Conservation (phyloP, 2,329 filamentous ascomycete species). For the Cercospora zeina region DNA sequence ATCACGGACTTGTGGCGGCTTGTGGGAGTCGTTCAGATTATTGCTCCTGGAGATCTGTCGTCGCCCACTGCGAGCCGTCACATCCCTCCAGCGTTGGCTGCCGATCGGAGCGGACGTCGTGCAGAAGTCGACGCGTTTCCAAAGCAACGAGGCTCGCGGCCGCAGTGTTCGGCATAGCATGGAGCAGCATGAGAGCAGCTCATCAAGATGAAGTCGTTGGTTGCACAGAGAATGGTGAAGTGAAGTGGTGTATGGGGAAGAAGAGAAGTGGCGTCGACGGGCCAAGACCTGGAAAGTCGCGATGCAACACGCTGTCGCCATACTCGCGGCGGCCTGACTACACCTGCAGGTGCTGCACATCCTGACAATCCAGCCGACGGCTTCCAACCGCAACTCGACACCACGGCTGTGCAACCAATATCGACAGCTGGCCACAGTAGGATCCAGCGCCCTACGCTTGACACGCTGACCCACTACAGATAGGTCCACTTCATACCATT, state of each 20-base stretch:
- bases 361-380: not conserved
- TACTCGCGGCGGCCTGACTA: not conserved
- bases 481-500: not conserved
- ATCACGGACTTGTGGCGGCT: not conserved
- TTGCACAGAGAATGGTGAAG: not conserved
- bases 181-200: not conserved
- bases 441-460: conserved; percentile 9
- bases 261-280: not conserved
- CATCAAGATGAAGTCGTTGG: not conserved
- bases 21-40: not conserved
- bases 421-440: not conserved
- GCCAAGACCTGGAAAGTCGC: not conserved
- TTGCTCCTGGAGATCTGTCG: not conserved
- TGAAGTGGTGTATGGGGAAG: not conserved
- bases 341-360: not conserved
- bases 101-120: not conserved
- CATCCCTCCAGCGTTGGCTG: not conserved
- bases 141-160: not conserved
- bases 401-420: not conserved
- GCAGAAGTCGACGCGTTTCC: not conserved
- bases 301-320: not conserved
- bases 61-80: not conserved
- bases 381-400: not conserved
- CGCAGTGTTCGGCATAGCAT: too few species aligned
- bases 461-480: conserved; percentile 2